These are phyloP conservation scores for Favolaschia claudopus DNA, from an alignment of 768 basidiomycete species.

Conservation along the genomic window DNA sequence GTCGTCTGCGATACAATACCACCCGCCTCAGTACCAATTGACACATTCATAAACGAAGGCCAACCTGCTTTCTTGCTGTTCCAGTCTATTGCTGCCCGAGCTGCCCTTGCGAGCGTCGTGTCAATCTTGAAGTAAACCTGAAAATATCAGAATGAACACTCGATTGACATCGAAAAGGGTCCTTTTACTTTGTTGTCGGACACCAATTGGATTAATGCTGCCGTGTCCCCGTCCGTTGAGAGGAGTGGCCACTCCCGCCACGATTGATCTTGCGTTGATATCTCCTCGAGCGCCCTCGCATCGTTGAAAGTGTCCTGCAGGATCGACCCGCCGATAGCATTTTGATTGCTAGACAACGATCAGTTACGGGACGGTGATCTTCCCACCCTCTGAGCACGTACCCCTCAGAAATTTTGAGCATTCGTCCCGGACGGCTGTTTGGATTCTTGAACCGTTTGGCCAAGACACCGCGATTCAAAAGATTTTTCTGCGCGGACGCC, in stretches of 20 bases:
- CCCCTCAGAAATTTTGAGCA: constrained; percentile 80
- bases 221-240: constrained; percentile 82
- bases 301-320: constrained; percentile 74
- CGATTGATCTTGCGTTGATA: constrained; percentile 54
- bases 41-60: constrained; percentile 25
- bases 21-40: constrained; percentile 7
- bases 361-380: not conserved
- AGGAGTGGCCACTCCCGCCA: constrained; percentile 84
- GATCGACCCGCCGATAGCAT: constrained; percentile 69
- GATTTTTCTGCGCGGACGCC: constrained; percentile 60
- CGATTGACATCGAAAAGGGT: not conserved
- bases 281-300: constrained; percentile 68
- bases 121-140: constrained; percentile 82
- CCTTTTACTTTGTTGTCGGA: constrained; percentile 75
- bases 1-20: constrained; percentile 82
- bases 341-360: constrained; percentile 61
- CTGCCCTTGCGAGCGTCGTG: constrained; percentile 61
- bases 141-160: not conserved
- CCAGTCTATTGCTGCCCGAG: constrained; percentile 71
- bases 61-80: constrained; percentile 90
- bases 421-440: constrained; percentile 73
- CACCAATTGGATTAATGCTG: constrained; percentile 79
- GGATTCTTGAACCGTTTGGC: constrained; percentile 70
- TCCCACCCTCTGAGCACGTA: constrained; percentile 29
- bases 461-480: constrained; percentile 71